These are phyloP conservation scores for Suillus alpinus DNA, from an alignment of 768 basidiomycete species.

Conservation along the genomic window DNA sequence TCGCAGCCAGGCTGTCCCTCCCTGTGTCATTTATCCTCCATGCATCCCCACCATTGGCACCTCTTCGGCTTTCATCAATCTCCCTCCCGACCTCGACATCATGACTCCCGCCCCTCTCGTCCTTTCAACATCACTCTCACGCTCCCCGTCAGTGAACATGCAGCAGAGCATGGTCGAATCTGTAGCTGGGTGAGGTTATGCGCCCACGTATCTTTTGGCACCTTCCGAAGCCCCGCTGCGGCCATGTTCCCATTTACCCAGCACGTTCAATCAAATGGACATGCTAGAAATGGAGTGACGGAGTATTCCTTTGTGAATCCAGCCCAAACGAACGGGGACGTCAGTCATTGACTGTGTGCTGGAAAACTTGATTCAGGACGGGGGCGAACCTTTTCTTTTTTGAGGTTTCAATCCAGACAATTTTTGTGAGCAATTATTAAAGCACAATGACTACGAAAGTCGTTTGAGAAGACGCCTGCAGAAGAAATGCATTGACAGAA, in stretches of 20 bases:
- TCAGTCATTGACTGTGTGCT: too few species aligned
- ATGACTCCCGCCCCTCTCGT: conserved; percentile 13
- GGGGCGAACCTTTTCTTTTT: too few species aligned
- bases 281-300: conserved; percentile 65
- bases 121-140: conserved; percentile 19
- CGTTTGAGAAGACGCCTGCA: too few species aligned
- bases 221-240: conserved; percentile 76
- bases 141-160: conserved; percentile 7
- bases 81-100: conserved; percentile 17
- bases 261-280: conserved; percentile 82
- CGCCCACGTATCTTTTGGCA: conserved; percentile 74
- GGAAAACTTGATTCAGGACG: too few species aligned
- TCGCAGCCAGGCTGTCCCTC: too few species aligned
- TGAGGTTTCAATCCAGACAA: too few species aligned
- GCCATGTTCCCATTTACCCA: conserved; percentile 86
- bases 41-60: neutral
- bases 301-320: conserved; percentile 61
- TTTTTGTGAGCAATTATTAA: too few species aligned
- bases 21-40: too few species aligned
- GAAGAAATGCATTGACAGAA: too few species aligned
- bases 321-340: too few species aligned
- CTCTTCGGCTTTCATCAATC: conserved; percentile 22
- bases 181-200: conserved; percentile 29
- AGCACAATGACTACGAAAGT: too few species aligned
- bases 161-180: conserved; percentile 15